Conservation (phyloP, 768 basidiomycete genomes). For the Lactarius sanguifluus region DNA sequence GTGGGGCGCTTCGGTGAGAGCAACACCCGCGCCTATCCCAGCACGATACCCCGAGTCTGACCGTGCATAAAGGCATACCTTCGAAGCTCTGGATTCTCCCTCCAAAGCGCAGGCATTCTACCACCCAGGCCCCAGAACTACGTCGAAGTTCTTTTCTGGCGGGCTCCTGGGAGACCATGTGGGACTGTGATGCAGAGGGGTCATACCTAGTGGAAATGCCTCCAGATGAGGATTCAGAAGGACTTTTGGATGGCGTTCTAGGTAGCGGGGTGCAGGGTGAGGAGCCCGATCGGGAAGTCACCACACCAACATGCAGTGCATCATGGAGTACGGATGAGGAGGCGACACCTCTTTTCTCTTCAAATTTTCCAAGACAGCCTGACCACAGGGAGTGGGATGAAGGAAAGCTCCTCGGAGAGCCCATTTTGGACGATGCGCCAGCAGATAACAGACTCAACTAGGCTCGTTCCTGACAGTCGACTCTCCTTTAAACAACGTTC, state of each 20-base stretch:
- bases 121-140: conserved; percentile 15
- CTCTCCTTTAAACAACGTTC: too few relatives aligned
- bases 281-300: neutral
- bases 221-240: neutral
- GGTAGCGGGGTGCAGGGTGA: neutral
- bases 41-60: neutral
- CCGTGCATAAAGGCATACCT: conserved; percentile 10
- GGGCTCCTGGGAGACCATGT: conserved; percentile 15
- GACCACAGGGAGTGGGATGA: neutral
- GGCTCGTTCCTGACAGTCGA: neutral
- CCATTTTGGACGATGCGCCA: neutral
- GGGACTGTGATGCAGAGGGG: conserved; percentile 12
- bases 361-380: conserved; percentile 12
- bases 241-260: neutral
- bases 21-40: neutral
- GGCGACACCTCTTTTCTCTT: conserved; percentile 14
- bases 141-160: neutral
- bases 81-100: conserved; percentile 10
- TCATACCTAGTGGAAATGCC: neutral
- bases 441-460: neutral
- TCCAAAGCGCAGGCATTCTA: conserved; percentile 10
- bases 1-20: conserved; percentile 10
- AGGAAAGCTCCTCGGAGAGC: neutral
- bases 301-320: neutral
- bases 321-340: conserved; percentile 10